Evolutionary conservation across 177 flowering plant species (phyloP), one percentile per base, ranked within the genome.

Genomic region (Vitis hybrid): DNA sequence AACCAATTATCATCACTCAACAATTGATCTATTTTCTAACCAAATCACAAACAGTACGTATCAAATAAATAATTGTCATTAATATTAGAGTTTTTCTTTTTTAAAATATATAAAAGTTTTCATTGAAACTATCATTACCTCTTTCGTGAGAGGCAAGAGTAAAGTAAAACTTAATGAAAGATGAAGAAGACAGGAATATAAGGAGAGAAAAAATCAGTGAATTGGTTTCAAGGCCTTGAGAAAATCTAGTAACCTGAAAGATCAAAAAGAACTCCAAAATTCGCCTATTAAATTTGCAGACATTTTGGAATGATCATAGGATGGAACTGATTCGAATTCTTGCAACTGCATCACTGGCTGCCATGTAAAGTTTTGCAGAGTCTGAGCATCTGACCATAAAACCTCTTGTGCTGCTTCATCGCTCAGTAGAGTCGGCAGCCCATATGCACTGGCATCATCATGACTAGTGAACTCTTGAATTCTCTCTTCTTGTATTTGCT

Each of bases 191-290:
- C 63, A 12, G 3, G 0, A 18, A 31, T 61, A 45, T 16, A 45
- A 56, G 34, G 10, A 20, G 39, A 67, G 2, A 20, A 49, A 34
- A 45, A 68, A 61, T 26, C 5, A 29, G 18, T 49, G 16, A 16
- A 29, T 8, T 1, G 7, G 10, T 66, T 66, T 73, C 55, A 67
- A 67, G 76, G 76, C 31, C 66, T 70, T 31, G 74, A 71, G 26
- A 71, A 73, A 71, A 67, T 2, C 15, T 72, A 80, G 60, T 74
- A 73, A 10, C 70, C 73, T 3, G 80, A 64, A 5, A 73, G 70
- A 65, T 82, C 82, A 15, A 78, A 29, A 81, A 11, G 78, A 71
- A 45, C 69, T 71, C 84, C 85, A 83, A 67, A 54, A 68, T 14
- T 80, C 75, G 3, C 52, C 64, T 0, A 65, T 19, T 48, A 56